A percentile compares a stretch with the other conserved stretches of the same genome.
phyloP scores from a whole-genome alignment of 2,329 filamentous ascomycete genomes.

The Aureobasidium musti region DNA sequence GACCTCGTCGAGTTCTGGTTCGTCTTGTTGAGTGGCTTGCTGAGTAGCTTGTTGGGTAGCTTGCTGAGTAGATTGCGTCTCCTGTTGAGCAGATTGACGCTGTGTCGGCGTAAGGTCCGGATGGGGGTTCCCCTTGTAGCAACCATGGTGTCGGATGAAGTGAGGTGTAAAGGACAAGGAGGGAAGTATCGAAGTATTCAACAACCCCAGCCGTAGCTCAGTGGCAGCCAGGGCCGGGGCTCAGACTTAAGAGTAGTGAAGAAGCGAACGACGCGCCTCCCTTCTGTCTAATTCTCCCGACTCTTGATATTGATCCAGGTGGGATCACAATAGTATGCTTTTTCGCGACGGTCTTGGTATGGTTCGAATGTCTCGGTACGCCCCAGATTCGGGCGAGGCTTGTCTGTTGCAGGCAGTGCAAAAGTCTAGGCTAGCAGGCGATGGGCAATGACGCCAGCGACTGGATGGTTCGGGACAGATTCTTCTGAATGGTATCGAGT shows the following conservation, averaged over 20 bases:
- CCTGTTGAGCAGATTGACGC: not conserved
- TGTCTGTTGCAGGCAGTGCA: not conserved
- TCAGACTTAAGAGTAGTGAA: not conserved
- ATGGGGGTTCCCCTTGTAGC: not conserved
- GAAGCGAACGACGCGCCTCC: not conserved
- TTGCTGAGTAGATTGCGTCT: slow-evolving; percentile 21
- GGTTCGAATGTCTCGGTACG: slow-evolving; percentile 19
- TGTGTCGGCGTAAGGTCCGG: not conserved
- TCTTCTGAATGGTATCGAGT: not conserved
- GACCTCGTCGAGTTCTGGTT: slow-evolving; percentile 62
- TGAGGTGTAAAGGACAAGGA: not conserved
- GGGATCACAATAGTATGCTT: not conserved
- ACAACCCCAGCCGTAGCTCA: slow-evolving; percentile 28
- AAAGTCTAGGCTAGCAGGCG: not conserved
- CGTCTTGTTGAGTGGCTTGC: slow-evolving; percentile 22
- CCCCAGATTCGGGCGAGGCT: slow-evolving; percentile 15
- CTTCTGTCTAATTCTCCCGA: not conserved
- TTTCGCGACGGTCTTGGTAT: not conserved
- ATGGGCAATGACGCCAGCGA: not conserved
- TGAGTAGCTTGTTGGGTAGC: slow-evolving; percentile 26
- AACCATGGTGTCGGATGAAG: not conserved
- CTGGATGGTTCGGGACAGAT: not conserved
- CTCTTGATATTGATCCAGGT: not conserved
- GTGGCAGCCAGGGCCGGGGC: slow-evolving; percentile 17
- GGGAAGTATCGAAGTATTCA: not conserved